Evolutionary conservation across 1,284 basidiomycete species (phyloP).

Genomic region (Cerrena zonata): DNA sequence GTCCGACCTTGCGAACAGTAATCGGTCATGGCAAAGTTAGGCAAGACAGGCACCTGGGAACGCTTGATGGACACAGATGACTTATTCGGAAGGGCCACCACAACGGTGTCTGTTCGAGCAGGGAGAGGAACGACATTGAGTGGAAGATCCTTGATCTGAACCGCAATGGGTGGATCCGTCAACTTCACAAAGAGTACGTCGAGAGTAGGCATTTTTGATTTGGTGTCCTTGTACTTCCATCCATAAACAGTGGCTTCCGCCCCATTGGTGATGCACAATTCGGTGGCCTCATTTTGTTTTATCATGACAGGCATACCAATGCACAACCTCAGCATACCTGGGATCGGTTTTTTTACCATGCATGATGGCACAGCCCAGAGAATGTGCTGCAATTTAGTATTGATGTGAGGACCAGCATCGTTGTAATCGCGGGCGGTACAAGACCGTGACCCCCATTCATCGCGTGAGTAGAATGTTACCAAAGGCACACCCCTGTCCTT

Average conservation of each 20-base stretch:
- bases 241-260: conserved; percentile 32
- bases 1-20: conserved; percentile 37
- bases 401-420: too few relatives aligned
- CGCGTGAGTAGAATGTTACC: conserved; percentile 26
- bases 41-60: conserved; percentile 30
- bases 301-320: conserved; percentile 37
- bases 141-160: conserved; percentile 30
- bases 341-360: conserved; percentile 15
- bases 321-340: conserved; percentile 31
- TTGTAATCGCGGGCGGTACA: conserved; percentile 5
- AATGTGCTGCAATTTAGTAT: conserved; percentile 15
- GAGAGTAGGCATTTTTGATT: conserved; percentile 17
- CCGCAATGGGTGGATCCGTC: conserved; percentile 20
- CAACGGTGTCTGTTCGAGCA: conserved; percentile 10
- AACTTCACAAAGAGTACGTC: conserved; percentile 35
- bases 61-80: conserved; percentile 18
- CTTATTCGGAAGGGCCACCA: conserved; percentile 24
- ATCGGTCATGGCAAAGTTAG: conserved; percentile 40
- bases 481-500: conserved; percentile 23
- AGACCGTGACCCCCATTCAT: conserved; percentile 12
- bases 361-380: conserved; percentile 26
- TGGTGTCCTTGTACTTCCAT: conserved; percentile 22
- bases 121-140: conserved; percentile 35
- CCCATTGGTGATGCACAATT: conserved; percentile 36
- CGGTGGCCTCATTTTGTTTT: conserved; percentile 31